Conservation (phyloP, 129 eudicot genomes). For the Flaveria robusta region DNA sequence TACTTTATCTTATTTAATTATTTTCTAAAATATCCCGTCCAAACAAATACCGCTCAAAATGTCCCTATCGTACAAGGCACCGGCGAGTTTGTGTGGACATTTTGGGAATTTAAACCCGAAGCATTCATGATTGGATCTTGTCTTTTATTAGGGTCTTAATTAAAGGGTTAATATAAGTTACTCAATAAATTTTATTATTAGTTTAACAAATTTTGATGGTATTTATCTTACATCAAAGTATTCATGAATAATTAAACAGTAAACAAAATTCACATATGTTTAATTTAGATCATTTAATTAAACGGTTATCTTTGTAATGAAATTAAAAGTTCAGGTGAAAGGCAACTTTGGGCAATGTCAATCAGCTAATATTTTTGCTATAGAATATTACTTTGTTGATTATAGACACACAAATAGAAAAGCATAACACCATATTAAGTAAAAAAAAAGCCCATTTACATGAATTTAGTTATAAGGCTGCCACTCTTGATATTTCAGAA, state of each 20-base stretch:
- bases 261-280: too few relatives aligned
- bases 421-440: background rate
- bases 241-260: background rate
- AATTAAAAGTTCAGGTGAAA: background rate
- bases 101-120: background rate
- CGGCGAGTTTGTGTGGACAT: too few relatives aligned
- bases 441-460: too few relatives aligned
- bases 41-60: too few relatives aligned
- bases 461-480: too few relatives aligned
- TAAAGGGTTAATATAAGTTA: too few relatives aligned
- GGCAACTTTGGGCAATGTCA: background rate
- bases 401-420: background rate
- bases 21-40: too few relatives aligned
- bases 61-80: too few relatives aligned
- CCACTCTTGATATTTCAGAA: slow-evolving; percentile 28
- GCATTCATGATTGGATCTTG: background rate
- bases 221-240: background rate
- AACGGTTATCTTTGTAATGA: background rate
- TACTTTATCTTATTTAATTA: too few relatives aligned
- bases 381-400: background rate
- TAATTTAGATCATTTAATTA: background rate
- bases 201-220: background rate
- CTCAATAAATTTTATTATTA: background rate
- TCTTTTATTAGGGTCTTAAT: background rate
- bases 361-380: background rate